A percentile compares a stretch with the other conserved stretches of the same genome.
phyloP scores from a whole-genome alignment of 768 basidiomycete genomes.

The Coprinopsis marcescibilis region DNA sequence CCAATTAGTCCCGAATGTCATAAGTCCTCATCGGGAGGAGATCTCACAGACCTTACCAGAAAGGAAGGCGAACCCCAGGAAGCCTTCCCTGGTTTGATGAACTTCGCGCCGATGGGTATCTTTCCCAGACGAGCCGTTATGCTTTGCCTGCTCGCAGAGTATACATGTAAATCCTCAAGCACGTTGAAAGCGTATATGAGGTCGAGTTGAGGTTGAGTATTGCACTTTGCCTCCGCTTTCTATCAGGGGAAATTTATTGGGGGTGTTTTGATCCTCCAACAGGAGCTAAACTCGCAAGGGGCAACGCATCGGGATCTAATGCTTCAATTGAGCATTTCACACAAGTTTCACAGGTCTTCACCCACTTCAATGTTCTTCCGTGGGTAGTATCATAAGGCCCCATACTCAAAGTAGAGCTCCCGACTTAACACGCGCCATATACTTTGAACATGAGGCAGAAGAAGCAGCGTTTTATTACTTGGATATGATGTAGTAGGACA shows the following conservation, averaged over 20 bases:
- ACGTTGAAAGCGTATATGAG: background rate
- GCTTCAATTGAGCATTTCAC: background rate
- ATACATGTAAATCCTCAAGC: background rate
- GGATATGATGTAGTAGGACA: background rate
- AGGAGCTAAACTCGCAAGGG: no score
- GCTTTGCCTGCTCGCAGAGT: background rate
- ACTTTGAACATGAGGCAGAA: constrained; percentile 4
- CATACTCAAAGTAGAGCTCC: background rate
- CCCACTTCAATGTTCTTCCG: background rate
- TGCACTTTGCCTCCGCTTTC: background rate
- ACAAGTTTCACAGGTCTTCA: no score
- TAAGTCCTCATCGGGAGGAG: constrained; percentile 22
- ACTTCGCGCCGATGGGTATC: constrained; percentile 3
- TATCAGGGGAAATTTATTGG: no score
- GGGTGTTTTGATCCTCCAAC: no score
- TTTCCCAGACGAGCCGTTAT: constrained; percentile 4
- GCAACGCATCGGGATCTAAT: background rate
- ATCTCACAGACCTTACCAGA: constrained; percentile 20
- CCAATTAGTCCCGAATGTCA: constrained; percentile 10
- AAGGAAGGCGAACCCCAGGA: constrained; percentile 14
- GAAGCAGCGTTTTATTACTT: background rate
- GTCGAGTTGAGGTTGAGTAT: background rate
- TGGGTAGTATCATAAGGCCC: background rate
- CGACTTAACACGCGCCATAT: background rate
- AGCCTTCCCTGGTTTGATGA: constrained; percentile 2